Evolutionary conservation across 129 eudicot species (phyloP).

Genomic region (Pulicaria dysenterica): DNA sequence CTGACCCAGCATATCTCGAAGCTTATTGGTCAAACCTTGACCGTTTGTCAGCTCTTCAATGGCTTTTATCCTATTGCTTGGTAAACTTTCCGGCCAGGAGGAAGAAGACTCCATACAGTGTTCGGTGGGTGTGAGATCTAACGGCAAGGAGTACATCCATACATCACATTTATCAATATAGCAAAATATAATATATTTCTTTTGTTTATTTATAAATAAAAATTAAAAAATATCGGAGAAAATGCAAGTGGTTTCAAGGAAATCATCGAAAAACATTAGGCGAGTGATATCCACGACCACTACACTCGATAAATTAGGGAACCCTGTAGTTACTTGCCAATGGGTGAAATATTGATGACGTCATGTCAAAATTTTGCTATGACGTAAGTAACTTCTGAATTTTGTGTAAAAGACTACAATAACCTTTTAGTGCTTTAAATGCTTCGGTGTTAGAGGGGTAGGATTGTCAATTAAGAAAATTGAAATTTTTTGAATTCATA

Average conservation of each 20-base stretch:
- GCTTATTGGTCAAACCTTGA: slow-evolving; percentile 32
- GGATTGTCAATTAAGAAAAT: not conserved
- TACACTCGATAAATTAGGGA: slow-evolving; percentile 12
- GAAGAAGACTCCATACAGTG: slow-evolving; percentile 25
- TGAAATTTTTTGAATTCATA: not conserved
- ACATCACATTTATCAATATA: not conserved
- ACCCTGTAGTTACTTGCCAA: not conserved
- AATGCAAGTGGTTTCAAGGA: slow-evolving; percentile 19
- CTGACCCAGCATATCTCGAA: slow-evolving; percentile 23
- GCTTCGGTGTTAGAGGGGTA: not conserved
- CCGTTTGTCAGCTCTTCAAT: slow-evolving; percentile 38
- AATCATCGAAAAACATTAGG: not conserved
- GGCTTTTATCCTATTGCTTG: slow-evolving; percentile 28
- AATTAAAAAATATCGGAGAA: not conserved
- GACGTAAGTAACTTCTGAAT: slow-evolving; percentile 4
- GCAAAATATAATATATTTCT: not conserved
- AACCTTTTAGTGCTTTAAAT: not conserved
- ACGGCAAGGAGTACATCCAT: not conserved
- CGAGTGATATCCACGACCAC: slow-evolving; percentile 28
- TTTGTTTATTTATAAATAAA: not conserved
- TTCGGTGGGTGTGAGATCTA: slow-evolving; percentile 6
- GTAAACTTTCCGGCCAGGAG: slow-evolving; percentile 31
- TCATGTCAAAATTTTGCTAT: not conserved
- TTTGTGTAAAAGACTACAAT: not conserved
- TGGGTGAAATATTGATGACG: slow-evolving; percentile 17